Percentiles rank a stretch among this genome's conserved stretches.
Evolutionary conservation across 768 basidiomycete genomes (phyloP).

Genomic region (Naganishia vaughanmartiniae): DNA sequence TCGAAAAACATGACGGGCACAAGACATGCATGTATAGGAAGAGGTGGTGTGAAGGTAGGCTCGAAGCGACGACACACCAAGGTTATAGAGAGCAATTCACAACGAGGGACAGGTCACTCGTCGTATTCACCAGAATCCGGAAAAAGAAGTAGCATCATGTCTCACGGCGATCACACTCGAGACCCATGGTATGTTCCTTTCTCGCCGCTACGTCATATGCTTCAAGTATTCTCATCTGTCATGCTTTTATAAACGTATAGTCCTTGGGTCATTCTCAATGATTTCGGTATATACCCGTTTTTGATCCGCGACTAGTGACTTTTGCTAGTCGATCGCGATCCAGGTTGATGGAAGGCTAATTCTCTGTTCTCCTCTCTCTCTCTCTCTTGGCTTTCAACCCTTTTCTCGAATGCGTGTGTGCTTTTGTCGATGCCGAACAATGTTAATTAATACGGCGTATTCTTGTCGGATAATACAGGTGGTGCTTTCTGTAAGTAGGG

Average conservation of each 20-base stretch:
- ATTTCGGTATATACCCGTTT: conserved; percentile 50
- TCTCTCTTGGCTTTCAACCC: neutral
- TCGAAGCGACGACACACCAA: neutral
- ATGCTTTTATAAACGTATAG: conserved; percentile 54
- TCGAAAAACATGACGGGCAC: conserved; percentile 24
- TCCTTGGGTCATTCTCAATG: conserved; percentile 97
- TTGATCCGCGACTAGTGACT: conserved; percentile 78
- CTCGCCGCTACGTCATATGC: conserved; percentile 7
- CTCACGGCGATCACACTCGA: conserved; percentile 86
- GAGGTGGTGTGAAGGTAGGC: neutral
- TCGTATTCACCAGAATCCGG: conserved; percentile 9
- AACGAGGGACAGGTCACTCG: neutral
- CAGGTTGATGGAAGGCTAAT: neutral
- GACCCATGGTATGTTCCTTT: conserved; percentile 71
- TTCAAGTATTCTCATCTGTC: conserved; percentile 2
- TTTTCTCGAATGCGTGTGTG: neutral
- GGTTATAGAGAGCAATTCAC: neutral
- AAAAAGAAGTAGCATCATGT: conserved; percentile 57
- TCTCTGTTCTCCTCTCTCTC: too few species aligned
- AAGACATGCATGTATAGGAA: neutral
- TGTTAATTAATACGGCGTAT: neutral
- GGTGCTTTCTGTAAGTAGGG: conserved; percentile 28
- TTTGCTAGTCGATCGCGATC: conserved; percentile 52
- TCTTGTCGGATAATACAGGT: conserved; percentile 11
- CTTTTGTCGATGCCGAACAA: neutral